phyloP scores from a whole-genome alignment of 2,329 filamentous ascomycete genomes.

The Microdochium bolleyi region DNA sequence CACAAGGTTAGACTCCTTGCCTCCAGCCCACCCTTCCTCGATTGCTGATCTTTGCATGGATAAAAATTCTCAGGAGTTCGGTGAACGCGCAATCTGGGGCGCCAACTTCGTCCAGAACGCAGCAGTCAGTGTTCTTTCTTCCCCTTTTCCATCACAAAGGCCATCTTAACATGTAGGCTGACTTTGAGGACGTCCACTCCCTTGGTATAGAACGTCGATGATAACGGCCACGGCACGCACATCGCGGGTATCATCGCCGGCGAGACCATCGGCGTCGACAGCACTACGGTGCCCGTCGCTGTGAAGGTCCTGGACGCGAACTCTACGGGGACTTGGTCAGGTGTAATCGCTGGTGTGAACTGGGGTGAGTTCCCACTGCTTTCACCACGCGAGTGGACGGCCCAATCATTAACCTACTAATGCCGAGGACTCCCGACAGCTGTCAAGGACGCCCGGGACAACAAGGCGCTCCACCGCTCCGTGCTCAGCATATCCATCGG shows the following conservation, averaged over 20 bases:
- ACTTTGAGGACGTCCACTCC: no score
- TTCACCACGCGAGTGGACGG: not conserved
- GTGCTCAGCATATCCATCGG: constrained; percentile 51
- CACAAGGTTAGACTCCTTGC: constrained; percentile 9
- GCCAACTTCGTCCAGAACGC: constrained; percentile 13
- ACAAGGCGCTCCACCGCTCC: constrained; percentile 27
- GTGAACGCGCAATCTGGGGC: constrained; percentile 16
- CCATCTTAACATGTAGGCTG: no score
- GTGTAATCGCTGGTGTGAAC: constrained; percentile 20
- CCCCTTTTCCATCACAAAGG: no score
- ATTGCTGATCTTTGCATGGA: not conserved
- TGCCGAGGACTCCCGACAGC: constrained; percentile 12
- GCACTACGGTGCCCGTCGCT: constrained; percentile 29
- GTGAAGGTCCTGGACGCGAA: constrained; percentile 35
- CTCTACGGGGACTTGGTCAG: constrained; percentile 14
- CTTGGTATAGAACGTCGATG: constrained; percentile 16
- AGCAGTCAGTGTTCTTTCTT: constrained; percentile 5
- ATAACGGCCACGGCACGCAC: constrained; percentile 38
- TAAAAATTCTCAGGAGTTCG: constrained; percentile 12
- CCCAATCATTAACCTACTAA: no score
- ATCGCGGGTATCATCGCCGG: constrained; percentile 36
- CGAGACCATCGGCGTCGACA: constrained; percentile 35
- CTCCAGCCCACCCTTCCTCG: not conserved
- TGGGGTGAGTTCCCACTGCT: constrained; percentile 15
- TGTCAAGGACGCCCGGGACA: constrained; percentile 32